Conservation (phyloP, 306 rosid species). For the Begonia masoniana region DNA sequence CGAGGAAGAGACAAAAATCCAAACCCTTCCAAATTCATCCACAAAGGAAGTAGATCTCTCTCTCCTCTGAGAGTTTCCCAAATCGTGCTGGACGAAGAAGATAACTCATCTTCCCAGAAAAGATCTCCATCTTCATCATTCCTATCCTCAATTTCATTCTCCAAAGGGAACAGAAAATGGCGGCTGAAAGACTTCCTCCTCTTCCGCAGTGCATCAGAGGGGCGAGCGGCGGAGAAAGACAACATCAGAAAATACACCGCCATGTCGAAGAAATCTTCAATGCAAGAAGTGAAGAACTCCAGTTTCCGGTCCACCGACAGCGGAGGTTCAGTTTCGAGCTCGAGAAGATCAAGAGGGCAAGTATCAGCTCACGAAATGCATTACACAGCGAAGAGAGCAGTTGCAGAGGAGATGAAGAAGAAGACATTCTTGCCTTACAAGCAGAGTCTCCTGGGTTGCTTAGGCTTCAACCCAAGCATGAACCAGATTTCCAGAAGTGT, state of each 20-base stretch:
- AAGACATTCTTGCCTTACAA: conserved; percentile 12
- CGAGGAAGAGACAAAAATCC: conserved; percentile 38
- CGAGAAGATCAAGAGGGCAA: background rate
- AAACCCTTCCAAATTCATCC: background rate
- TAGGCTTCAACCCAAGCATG: conserved; percentile 11
- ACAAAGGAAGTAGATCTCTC: conserved; percentile 57
- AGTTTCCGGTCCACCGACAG: conserved; percentile 7
- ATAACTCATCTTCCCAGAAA: conserved; percentile 1
- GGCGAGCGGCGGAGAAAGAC: conserved; percentile 31
- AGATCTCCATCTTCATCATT: conserved; percentile 13
- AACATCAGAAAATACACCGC: conserved; percentile 21
- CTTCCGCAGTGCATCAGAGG: conserved; percentile 56
- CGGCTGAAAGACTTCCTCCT: conserved; percentile 37
- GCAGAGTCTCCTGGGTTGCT: conserved; percentile 16
- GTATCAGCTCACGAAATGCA: conserved; percentile 11
- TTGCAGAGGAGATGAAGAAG: conserved; percentile 19
- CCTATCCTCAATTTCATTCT: conserved; percentile 30
- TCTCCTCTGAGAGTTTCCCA: conserved; percentile 74
- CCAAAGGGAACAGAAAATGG: conserved; percentile 43
- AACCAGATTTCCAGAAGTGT: conserved; percentile 6
- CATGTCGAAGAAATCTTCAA: conserved; percentile 22
- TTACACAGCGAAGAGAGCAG: conserved; percentile 13
- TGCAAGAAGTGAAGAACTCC: conserved; percentile 22
- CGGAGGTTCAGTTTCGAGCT: background rate
- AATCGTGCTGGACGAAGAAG: conserved; percentile 24